Evolutionary conservation across 495 filamentous ascomycete species (phyloP).

Genomic region (Penicillium coffeae): DNA sequence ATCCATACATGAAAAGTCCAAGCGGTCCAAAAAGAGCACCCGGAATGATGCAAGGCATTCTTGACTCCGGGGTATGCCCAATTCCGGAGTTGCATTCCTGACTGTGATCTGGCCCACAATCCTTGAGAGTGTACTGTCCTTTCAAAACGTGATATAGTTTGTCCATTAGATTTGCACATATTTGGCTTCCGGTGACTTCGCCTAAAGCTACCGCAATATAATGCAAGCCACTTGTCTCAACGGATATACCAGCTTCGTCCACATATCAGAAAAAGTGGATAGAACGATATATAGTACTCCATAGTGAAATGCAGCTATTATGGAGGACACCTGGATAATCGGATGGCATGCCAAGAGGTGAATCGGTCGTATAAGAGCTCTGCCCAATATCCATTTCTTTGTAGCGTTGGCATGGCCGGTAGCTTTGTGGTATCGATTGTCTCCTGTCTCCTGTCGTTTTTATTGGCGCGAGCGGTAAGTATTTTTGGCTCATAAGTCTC

Average conservation of each 20-base stretch:
- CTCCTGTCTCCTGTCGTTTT: constrained; percentile 55
- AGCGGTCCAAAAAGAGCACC: too few species aligned
- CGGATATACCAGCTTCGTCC: constrained; percentile 39
- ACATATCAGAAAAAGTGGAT: constrained; percentile 58
- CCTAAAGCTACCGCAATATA: constrained; percentile 58
- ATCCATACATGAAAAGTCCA: too few species aligned
- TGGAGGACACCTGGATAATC: constrained; percentile 49
- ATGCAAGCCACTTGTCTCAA: constrained; percentile 56
- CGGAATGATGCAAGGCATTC: too few species aligned
- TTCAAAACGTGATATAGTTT: constrained; percentile 53
- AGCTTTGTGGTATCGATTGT: constrained; percentile 28
- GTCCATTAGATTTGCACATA: constrained; percentile 53
- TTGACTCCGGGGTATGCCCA: too few species aligned
- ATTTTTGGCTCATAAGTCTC: constrained; percentile 61
- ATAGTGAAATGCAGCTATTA: constrained; percentile 59
- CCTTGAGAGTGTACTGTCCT: too few species aligned
- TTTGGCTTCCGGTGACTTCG: constrained; percentile 54
- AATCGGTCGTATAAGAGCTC: constrained; percentile 42
- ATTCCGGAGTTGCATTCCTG: too few species aligned
- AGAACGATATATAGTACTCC: constrained; percentile 63
- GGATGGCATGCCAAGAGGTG: constrained; percentile 47
- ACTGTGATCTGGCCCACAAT: too few species aligned
- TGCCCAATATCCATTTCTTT: constrained; percentile 21
- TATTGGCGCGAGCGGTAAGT: constrained; percentile 47
- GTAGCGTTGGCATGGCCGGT: constrained; percentile 9